phyloP scores from a whole-genome alignment of 306 rosid genomes.

The Cicer arietinum region DNA sequence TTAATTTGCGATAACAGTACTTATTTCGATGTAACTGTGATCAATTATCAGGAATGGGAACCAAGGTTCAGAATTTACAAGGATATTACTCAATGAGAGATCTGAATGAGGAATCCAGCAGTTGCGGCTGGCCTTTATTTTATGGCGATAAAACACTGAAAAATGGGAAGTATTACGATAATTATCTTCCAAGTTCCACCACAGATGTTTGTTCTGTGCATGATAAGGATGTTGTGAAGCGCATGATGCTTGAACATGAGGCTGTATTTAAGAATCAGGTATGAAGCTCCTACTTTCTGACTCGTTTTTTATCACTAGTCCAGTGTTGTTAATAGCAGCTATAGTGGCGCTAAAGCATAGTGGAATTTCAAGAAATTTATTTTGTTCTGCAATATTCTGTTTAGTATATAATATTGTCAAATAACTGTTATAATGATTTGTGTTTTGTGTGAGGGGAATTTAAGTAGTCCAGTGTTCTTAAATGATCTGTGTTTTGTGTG shows the following conservation, averaged over 20 bases:
- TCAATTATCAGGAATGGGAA: conserved; percentile 88
- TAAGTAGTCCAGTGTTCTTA: too few relatives aligned
- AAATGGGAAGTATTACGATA: conserved; percentile 72
- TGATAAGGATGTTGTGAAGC: conserved; percentile 83
- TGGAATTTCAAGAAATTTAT: too few relatives aligned
- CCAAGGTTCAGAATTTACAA: conserved; percentile 82
- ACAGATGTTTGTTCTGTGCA: conserved; percentile 60
- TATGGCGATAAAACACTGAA: conserved; percentile 69
- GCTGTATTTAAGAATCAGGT: conserved; percentile 87
- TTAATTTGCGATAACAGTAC: conserved; percentile 29
- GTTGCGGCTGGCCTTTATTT: conserved; percentile 81
- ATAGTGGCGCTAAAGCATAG: too few relatives aligned
- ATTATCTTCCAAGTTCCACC: conserved; percentile 54
- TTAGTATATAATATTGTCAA: too few relatives aligned
- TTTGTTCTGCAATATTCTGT: too few relatives aligned
- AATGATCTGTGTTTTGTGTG: too few relatives aligned
- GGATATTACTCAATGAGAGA: conserved; percentile 90
- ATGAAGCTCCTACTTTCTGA: conserved; percentile 19
- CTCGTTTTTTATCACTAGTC: conserved; percentile 8
- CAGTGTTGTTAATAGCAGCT: too few relatives aligned
- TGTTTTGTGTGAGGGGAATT: too few relatives aligned
- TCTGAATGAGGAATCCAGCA: conserved; percentile 94
- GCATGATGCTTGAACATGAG: conserved; percentile 88
- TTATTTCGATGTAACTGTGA: conserved; percentile 33
- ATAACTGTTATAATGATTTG: too few relatives aligned